Percentiles rank a stretch among this genome's conserved stretches.
Conservation (phyloP, 1,284 basidiomycete genomes). For the Exobasidium rhododendri region DNA sequence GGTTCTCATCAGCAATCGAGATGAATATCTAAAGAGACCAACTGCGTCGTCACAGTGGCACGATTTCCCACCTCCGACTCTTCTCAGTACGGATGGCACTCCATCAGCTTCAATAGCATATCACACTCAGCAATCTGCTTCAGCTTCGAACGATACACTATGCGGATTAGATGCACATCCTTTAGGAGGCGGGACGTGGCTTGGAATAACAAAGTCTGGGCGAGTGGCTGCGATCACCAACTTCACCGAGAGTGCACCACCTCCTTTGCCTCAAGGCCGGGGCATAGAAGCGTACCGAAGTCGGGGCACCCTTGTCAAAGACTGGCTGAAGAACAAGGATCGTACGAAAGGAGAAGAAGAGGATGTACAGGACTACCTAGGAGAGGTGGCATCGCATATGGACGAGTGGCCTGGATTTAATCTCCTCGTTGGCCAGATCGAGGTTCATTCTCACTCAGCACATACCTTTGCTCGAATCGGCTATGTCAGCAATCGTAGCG, state of each 20-base stretch:
- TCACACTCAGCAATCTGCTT: not conserved
- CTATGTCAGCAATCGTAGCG: conserved; percentile 17
- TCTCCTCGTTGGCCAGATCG: conserved; percentile 25
- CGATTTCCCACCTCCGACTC: conserved; percentile 16
- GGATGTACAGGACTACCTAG: conserved; percentile 17
- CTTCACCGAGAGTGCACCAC: conserved; percentile 29
- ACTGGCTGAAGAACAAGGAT: conserved; percentile 21
- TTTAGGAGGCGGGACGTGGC: conserved; percentile 43
- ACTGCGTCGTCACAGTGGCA: conserved; percentile 36
- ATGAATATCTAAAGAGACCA: conserved; percentile 37
- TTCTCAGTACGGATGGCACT: not conserved
- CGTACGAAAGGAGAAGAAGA: not conserved
- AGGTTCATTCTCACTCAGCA: conserved; percentile 20
- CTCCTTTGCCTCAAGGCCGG: conserved; percentile 18
- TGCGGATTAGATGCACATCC: conserved; percentile 29
- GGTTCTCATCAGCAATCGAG: conserved; percentile 38
- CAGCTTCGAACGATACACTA: conserved; percentile 16
- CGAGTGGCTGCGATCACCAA: conserved; percentile 39
- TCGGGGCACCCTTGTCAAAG: conserved; percentile 28
- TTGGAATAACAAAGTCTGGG: conserved; percentile 33
- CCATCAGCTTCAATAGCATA: conserved; percentile 2
- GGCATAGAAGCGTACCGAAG: conserved; percentile 24
- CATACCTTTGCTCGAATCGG: conserved; percentile 13
- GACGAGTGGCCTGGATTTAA: conserved; percentile 38
- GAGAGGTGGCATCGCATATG: not conserved